Conservation (phyloP, 805 yeast species). For the Ogataea glucozyma region DNA sequence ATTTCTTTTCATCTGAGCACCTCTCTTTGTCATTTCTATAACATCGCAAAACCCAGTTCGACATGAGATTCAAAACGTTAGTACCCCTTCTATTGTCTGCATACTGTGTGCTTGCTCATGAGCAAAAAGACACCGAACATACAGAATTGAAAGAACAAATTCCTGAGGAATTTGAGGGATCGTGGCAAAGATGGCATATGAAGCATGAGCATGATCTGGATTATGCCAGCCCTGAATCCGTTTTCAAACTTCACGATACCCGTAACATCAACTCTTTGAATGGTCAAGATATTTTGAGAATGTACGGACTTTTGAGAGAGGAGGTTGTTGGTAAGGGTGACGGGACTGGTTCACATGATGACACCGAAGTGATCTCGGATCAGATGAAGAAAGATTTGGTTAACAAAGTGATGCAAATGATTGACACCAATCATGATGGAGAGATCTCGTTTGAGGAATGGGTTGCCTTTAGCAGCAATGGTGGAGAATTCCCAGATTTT, state of each 20-base stretch:
- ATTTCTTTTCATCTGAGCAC: constrained; percentile 1
- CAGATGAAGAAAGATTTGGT: constrained; percentile 58
- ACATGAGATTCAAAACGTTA: constrained; percentile 3
- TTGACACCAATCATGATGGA: constrained; percentile 70
- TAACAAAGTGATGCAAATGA: constrained; percentile 50
- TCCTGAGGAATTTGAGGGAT: constrained; percentile 49
- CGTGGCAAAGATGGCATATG: constrained; percentile 93
- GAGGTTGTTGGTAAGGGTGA: constrained; percentile 84
- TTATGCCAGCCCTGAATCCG: constrained; percentile 67
- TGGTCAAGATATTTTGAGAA: constrained; percentile 63
- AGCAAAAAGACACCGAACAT: constrained; percentile 13
- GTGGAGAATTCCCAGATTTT: constrained; percentile 84
- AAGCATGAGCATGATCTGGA: constrained; percentile 80
- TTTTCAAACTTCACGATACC: constrained; percentile 80
- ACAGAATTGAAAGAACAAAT: constrained; percentile 41
- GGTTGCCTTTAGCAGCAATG: constrained; percentile 55
- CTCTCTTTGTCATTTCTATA: too few relatives aligned
- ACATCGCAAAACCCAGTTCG: too few relatives aligned
- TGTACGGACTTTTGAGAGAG: constrained; percentile 77
- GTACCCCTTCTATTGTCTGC: not conserved
- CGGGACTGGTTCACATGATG: constrained; percentile 81
- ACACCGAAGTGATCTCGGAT: constrained; percentile 58
- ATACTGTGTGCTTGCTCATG: constrained; percentile 4
- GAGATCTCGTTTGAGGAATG: constrained; percentile 69
- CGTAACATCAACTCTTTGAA: constrained; percentile 57